Base-by-base conservation (phyloP, 768 basidiomycete species). In the Phanerodontia chrysosporium region DNA sequence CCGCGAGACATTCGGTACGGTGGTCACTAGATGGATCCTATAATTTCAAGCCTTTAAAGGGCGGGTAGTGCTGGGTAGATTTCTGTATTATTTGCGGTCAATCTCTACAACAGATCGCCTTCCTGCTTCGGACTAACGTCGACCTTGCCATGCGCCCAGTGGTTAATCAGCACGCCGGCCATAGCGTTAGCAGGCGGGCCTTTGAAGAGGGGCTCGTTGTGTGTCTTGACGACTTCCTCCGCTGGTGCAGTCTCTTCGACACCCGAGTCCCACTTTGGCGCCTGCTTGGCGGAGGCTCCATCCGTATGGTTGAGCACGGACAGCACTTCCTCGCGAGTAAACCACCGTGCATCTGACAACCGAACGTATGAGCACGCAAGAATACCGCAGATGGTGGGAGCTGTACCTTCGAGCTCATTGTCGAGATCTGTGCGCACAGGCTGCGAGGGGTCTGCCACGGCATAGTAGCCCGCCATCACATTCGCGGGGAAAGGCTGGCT, bases 381-480 rank as follows among this genome's bases (percentile, higher is more conserved):
- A 48, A 45, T 39, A 28, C 18, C 24, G 45, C 32, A 9, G 22
- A 22, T 22, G 46, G 39, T 4, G 16, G 16, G 39, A 18, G 4
- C 8, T 10, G 9, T 60, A 90, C 94, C 92, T 67, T 87, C 86
- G n/a, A 99, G 82, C 75, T 99, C 96, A 64, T 96, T 96, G 69
- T 98, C 96, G 1, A 99, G 81, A 69, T 98, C 95, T 8, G 79
- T 75, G 16, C 93, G 83, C 58, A 98, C 88, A 6, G 83, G 81
- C 66, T 93, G 78, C 3, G 81, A 77, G 1, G 86, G 76, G 75
- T 87, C 90, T 9, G 83, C 95, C 45, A 82, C 80, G 2, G 88
- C 92, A 67, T 89, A 94, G 69, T 90, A 93, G 14, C 95, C 95
- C 9, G 93, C 80, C 95, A 97, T 95, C 42, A 95, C 75, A 70